Percentiles rank a stretch among this genome's conserved stretches.
These are phyloP conservation scores for Cyathus striatus DNA, from an alignment of 768 basidiomycete genomes.

Conservation along the genomic window DNA sequence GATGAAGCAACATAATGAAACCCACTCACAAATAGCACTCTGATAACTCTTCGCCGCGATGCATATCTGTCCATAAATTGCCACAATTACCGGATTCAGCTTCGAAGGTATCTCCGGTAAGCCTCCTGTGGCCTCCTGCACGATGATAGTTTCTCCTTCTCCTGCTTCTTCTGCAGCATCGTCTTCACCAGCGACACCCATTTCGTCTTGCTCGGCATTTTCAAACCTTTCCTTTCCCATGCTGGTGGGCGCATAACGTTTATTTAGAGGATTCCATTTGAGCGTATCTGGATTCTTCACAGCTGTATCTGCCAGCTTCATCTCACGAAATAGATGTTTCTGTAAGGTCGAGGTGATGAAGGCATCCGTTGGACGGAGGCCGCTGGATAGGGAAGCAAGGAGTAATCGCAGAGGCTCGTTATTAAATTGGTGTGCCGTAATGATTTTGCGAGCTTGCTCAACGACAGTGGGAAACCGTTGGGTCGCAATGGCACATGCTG, in stretches of 20 bases:
- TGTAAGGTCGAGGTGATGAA: conserved; percentile 78
- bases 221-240: conserved; percentile 35
- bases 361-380: conserved; percentile 63
- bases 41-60: conserved; percentile 86
- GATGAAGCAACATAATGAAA: too few relatives aligned
- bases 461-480: conserved; percentile 54
- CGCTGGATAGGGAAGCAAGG: conserved; percentile 66
- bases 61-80: conserved; percentile 80
- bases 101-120: conserved; percentile 54
- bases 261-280: conserved; percentile 56
- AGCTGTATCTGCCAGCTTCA: conserved; percentile 63
- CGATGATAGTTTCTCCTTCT: conserved; percentile 7
- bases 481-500: conserved; percentile 71
- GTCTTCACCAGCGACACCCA: conserved; percentile 27
- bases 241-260: conserved; percentile 49
- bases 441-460: conserved; percentile 73
- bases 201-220: conserved; percentile 22
- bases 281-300: conserved; percentile 56
- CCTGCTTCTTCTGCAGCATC: conserved; percentile 18
- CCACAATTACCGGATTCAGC: conserved; percentile 63
- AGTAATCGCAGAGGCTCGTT: conserved; percentile 82
- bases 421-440: conserved; percentile 76
- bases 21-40: conserved; percentile 82
- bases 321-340: conserved; percentile 79
- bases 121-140: conserved; percentile 1